Conservation (phyloP, 1,139 yeast species). For the Lodderomyces oxycetoniae region DNA sequence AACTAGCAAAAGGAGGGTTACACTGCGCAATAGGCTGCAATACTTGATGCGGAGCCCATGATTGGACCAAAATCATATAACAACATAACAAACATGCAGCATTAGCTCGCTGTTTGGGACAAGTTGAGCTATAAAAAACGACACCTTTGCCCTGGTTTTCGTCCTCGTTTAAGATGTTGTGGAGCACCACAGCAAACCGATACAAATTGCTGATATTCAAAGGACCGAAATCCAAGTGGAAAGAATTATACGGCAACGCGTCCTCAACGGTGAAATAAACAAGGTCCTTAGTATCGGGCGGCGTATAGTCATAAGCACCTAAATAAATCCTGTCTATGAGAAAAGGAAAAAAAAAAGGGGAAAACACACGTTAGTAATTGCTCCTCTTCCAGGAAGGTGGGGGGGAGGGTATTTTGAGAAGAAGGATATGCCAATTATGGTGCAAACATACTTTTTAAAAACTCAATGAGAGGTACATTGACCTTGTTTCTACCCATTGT, state of each 20-base stretch:
- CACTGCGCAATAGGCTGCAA: conserved; percentile 90
- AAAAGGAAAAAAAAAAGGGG: not conserved
- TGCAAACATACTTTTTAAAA: conserved; percentile 42
- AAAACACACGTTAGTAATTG: conserved; percentile 18
- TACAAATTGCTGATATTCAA: conserved; percentile 88
- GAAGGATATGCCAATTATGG: too few relatives aligned
- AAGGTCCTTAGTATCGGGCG: conserved; percentile 67
- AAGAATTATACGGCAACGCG: conserved; percentile 83
- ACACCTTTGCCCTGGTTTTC: conserved; percentile 83
- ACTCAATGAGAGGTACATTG: conserved; percentile 39
- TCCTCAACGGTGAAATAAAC: conserved; percentile 93
- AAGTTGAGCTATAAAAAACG: conserved; percentile 80
- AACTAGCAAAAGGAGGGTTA: conserved; percentile 90
- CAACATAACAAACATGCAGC: conserved; percentile 93
- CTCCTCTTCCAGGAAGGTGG: too few relatives aligned
- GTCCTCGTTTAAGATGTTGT: conserved; percentile 83
- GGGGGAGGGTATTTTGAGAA: not conserved
- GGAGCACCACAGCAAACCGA: conserved; percentile 90
- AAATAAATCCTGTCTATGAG: conserved; percentile 74
- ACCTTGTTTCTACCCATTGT: conserved; percentile 11
- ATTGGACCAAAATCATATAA: conserved; percentile 90
- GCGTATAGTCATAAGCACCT: conserved; percentile 81
- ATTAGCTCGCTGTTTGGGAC: conserved; percentile 79
- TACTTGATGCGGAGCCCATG: conserved; percentile 98
- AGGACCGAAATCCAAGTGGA: conserved; percentile 96